phyloP scores from a whole-genome alignment of 148 eudicot species.

The Rheum nobile region DNA sequence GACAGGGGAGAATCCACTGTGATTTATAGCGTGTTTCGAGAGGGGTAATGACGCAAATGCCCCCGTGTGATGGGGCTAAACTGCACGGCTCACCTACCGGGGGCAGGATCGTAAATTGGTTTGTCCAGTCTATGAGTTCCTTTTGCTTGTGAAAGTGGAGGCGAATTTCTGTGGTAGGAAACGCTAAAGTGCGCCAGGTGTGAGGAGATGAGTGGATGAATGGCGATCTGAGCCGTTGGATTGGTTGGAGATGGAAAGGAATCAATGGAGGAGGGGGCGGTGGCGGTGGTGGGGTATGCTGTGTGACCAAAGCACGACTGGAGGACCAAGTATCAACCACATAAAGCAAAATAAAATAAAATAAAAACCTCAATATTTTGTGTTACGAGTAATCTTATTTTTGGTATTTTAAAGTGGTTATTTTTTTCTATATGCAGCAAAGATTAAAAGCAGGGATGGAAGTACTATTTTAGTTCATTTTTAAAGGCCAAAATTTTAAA shows the following conservation, averaged over 20 bases:
- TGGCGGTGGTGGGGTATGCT: not conserved
- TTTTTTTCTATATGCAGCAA: too few species aligned
- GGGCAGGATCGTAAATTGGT: not conserved
- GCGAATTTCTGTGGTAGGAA: not conserved
- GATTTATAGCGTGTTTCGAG: not conserved
- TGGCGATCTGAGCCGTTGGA: not conserved
- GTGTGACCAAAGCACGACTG: too few species aligned
- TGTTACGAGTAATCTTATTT: too few species aligned
- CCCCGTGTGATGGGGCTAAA: too few species aligned
- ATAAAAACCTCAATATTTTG: too few species aligned
- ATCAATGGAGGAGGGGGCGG: not conserved
- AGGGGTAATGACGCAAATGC: not conserved
- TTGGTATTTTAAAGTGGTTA: too few species aligned
- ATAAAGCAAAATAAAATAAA: too few species aligned
- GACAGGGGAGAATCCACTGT: not conserved
- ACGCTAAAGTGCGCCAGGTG: not conserved
- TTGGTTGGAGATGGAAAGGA: not conserved
- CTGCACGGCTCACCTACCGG: not conserved
- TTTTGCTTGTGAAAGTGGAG: not conserved
- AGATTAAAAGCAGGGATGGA: too few species aligned
- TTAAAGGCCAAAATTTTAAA: too few species aligned
- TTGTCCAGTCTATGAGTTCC: not conserved
- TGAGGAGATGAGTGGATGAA: not conserved
- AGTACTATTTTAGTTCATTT: too few species aligned
- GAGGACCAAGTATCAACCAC: too few species aligned